Evolutionary conservation across 768 basidiomycete species (phyloP), one percentile per base, ranked within the genome.

Genomic region (Hortiboletus flavorubellus): DNA sequence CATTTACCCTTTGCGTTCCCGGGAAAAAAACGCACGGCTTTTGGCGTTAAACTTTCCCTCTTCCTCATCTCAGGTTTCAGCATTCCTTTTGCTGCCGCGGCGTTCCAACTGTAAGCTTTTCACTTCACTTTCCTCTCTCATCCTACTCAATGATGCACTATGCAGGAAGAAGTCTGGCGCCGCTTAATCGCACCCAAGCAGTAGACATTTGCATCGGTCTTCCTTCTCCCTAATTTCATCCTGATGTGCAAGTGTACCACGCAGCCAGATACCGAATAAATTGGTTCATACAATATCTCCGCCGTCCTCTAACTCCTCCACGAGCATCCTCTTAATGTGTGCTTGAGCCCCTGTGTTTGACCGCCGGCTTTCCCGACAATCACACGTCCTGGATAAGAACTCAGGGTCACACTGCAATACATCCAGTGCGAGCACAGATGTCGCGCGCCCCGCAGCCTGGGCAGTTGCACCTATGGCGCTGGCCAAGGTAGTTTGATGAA

Each of bases 401-500:
- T 75, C 76, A 6, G 83, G 70, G 63, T 90, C 83, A 29, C 79
- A 80, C 54, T 87, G 81, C 34, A 93, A 68, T 16, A 82, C 83
- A 64, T 89, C 85, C 56, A 93, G 66, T 11, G 89, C 89, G n/a
- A 75, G 75, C 46, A 80, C 61, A 7, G 86, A 87, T 4, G 85
- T 85, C 38, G 71, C 73, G 57, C 87, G 80, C 6, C 83, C 79
- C 26, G 89, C 87, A 16, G 77, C 73, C 30, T 78, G 71, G 9
- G 76, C 71, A 8, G 80, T 80, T 7, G 67, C 50, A 47, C 85
- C 85, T 51, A 74, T 73, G 2, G 80, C 85, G 46, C 74, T 83
- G 30, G 86, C 81, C 41, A 92, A 73, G 39, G 82, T 73, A 21
- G 82, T 73, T 30, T 84, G 79, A 65, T 93, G 91, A 6, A 91